Conservation (phyloP, 2,329 filamentous ascomycete genomes). For the Huntiella omanensis region DNA sequence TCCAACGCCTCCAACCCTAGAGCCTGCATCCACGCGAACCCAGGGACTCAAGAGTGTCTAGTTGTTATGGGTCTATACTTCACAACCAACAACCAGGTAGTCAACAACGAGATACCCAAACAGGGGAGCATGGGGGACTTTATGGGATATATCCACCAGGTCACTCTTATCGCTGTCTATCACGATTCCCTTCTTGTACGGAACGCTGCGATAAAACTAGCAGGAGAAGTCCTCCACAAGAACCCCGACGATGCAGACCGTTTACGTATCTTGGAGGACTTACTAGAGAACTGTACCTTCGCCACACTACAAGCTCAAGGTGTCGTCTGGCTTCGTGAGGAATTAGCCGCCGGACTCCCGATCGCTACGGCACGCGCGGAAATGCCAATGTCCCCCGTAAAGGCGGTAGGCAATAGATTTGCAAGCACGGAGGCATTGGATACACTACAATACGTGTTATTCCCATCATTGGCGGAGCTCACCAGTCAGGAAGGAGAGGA, state of each 20-base stretch:
- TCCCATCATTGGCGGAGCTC: conserved; percentile 35
- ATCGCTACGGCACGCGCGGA: conserved; percentile 16
- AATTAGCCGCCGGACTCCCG: conserved; percentile 26
- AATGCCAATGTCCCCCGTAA: conserved; percentile 13
- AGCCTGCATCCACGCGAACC: conserved; percentile 27
- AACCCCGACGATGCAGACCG: conserved; percentile 40
- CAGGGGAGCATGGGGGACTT: conserved; percentile 23
- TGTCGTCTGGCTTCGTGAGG: conserved; percentile 44
- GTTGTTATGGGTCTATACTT: conserved; percentile 42
- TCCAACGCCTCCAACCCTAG: conserved; percentile 23
- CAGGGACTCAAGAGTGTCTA: conserved; percentile 39
- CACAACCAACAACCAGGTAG: conserved; percentile 26
- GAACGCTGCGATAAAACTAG: conserved; percentile 34
- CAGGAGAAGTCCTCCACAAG: conserved; percentile 35
- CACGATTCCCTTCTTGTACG: conserved; percentile 34
- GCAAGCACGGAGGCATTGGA: conserved; percentile 35
- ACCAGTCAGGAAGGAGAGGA: conserved; percentile 20
- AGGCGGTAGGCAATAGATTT: conserved; percentile 22
- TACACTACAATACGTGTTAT: conserved; percentile 40
- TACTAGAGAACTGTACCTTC: conserved; percentile 47
- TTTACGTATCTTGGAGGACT: conserved; percentile 42
- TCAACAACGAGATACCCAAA: conserved; percentile 14
- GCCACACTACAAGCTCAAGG: conserved; percentile 42
- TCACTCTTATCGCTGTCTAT: conserved; percentile 38
- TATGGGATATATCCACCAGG: conserved; percentile 41